Evolutionary conservation across 2,329 filamentous ascomycete genomes (phyloP).

Genomic region (Cladorrhinum sp.): DNA sequence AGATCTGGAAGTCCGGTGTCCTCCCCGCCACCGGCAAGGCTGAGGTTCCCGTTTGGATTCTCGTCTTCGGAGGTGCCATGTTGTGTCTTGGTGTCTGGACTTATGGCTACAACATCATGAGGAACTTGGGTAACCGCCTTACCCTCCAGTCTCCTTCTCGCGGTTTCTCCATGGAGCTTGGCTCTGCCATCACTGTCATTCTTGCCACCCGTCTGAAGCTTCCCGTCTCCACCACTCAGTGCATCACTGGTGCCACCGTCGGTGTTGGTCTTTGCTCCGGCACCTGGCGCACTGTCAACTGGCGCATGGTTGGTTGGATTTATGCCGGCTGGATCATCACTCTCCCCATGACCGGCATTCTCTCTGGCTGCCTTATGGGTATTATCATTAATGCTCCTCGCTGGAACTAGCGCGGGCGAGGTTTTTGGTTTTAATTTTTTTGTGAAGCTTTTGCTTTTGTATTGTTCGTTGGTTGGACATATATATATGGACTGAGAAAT

Average conservation of each 20-base stretch:
- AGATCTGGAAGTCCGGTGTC: conserved; percentile 53
- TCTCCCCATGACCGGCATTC: conserved; percentile 53
- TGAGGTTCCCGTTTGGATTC: conserved; percentile 57
- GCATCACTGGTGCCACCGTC: conserved; percentile 60
- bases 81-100: conserved; percentile 55
- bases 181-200: conserved; percentile 60
- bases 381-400: conserved; percentile 60
- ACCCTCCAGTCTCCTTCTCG: conserved; percentile 55
- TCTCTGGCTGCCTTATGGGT: conserved; percentile 60
- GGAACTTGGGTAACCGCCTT: conserved; percentile 55
- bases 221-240: conserved; percentile 63
- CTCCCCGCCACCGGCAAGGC: conserved; percentile 41
- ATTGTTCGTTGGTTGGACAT: background rate
- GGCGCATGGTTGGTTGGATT: conserved; percentile 59
- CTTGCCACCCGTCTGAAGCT: conserved; percentile 60
- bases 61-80: conserved; percentile 37
- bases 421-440: conserved; percentile 4
- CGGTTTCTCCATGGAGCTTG: conserved; percentile 57
- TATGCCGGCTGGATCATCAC: conserved; percentile 61
- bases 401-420: conserved; percentile 40
- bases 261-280: conserved; percentile 61
- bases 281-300: conserved; percentile 58
- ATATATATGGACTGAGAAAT: background rate
- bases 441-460: background rate
- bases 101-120: conserved; percentile 64